Conservation (phyloP, 2,329 filamentous ascomycete species). For the Colletotrichum agaves region DNA sequence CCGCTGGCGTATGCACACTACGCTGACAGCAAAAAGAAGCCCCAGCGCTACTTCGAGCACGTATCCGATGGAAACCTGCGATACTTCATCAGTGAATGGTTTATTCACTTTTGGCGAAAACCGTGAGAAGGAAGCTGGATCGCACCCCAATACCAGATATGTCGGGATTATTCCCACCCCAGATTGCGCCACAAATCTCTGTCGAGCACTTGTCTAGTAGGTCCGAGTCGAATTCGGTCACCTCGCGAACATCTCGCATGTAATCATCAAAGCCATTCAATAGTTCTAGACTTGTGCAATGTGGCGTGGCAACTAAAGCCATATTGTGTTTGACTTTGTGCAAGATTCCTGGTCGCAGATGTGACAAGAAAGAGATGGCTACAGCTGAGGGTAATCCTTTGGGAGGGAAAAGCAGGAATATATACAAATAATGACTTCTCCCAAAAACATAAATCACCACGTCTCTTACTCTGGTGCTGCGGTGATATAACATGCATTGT, state of each 20-base stretch:
- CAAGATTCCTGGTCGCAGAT: neutral
- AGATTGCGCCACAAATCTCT: neutral
- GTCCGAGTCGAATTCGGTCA: neutral
- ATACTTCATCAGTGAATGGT: neutral
- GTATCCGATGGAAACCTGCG: slow-evolving; percentile 7
- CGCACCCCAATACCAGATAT: slow-evolving; percentile 26
- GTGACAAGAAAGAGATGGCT: too few relatives aligned
- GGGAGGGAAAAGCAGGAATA: too few relatives aligned
- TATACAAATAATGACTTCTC: neutral
- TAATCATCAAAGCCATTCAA: neutral
- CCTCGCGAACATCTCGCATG: neutral
- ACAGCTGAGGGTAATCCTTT: too few relatives aligned
- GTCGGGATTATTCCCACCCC: slow-evolving; percentile 13
- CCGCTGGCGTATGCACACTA: neutral
- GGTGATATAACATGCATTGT: too few relatives aligned
- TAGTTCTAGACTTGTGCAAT: neutral
- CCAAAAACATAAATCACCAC: too few relatives aligned
- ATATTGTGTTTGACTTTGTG: neutral
- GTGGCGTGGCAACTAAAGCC: neutral
- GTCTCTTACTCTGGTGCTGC: too few relatives aligned
- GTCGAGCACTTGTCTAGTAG: neutral
- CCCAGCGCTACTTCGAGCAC: neutral
- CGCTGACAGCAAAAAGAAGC: neutral
- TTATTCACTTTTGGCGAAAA: too few relatives aligned
- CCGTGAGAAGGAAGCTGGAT: neutral